A percentile compares a stretch with the other conserved stretches of the same genome.
phyloP scores from a whole-genome alignment of 495 filamentous ascomycete genomes.

The Neurospora sp. region DNA sequence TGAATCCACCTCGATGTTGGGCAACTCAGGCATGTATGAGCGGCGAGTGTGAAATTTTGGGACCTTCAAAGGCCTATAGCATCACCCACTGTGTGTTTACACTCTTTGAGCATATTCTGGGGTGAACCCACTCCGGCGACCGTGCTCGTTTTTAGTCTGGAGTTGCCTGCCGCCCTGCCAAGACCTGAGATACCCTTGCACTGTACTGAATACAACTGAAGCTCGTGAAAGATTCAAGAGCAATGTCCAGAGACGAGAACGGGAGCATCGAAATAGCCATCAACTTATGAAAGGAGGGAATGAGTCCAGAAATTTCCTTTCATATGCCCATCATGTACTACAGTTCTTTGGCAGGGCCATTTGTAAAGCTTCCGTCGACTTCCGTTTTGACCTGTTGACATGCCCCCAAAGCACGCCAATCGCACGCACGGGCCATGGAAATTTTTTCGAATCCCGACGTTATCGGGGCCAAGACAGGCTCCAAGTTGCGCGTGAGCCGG shows the following conservation, averaged over 20 bases:
- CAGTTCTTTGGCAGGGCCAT: neutral
- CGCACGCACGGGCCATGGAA: conserved; percentile 11
- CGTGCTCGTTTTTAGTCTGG: neutral
- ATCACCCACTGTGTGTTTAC: neutral
- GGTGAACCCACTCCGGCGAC: neutral
- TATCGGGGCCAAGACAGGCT: too few species aligned
- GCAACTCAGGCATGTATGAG: neutral
- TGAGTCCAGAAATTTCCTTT: neutral
- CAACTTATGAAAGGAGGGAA: too few species aligned
- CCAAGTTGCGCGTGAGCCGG: conserved; percentile 4
- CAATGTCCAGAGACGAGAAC: neutral
- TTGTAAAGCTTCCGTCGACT: neutral
- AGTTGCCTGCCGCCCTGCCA: neutral
- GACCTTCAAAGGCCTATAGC: neutral
- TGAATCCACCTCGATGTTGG: neutral
- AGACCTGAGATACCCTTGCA: neutral
- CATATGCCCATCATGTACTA: neutral
- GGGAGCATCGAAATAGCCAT: too few species aligned
- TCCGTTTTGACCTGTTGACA: neutral
- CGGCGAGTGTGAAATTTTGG: neutral
- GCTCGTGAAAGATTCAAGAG: neutral
- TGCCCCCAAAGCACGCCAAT: neutral
- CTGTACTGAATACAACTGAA: neutral
- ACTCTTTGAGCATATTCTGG: neutral
- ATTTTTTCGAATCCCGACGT: conserved; percentile 20